A percentile compares a stretch with the other conserved stretches of the same genome.
Conservation (phyloP, 805 yeast genomes). For the Teunomyces panamensis region DNA sequence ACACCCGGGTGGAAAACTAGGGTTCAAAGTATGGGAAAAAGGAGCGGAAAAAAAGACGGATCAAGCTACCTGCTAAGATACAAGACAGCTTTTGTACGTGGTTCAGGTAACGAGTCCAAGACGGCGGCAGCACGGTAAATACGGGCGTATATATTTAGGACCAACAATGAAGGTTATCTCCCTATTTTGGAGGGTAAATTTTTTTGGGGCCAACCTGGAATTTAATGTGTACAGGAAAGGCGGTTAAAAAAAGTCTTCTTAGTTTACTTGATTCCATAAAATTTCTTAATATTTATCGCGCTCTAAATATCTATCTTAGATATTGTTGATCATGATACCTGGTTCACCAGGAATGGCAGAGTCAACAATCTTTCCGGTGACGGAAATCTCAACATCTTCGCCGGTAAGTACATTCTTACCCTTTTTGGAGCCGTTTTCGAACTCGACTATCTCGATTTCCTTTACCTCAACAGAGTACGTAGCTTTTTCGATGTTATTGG, state of each 20-base stretch:
- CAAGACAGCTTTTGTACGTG: background rate
- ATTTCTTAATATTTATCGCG: background rate
- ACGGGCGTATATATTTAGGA: background rate
- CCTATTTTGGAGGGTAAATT: background rate
- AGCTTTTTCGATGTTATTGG: slow-evolving; percentile 57
- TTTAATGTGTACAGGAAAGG: background rate
- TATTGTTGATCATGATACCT: slow-evolving; percentile 73
- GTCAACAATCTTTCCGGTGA: slow-evolving; percentile 68
- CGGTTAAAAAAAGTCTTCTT: background rate
- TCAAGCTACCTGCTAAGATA: background rate
- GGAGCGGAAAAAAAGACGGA: background rate
- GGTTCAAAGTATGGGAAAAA: background rate
- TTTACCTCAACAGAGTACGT: slow-evolving; percentile 55
- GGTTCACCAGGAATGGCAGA: slow-evolving; percentile 92
- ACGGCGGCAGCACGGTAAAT: background rate
- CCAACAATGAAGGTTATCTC: background rate
- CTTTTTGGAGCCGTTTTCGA: slow-evolving; percentile 57
- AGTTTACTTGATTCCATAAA: background rate
- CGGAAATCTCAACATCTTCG: slow-evolving; percentile 62
- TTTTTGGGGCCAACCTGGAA: background rate
- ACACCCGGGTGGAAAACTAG: background rate
- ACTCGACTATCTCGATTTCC: slow-evolving; percentile 57
- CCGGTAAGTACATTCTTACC: slow-evolving; percentile 72
- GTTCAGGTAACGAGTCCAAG: no score
- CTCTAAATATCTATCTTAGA: slow-evolving; percentile 23